Evolutionary conservation across 1,139 yeast species (phyloP), one percentile per base, ranked within the genome.

Genomic region (Kazachstania sp.): DNA sequence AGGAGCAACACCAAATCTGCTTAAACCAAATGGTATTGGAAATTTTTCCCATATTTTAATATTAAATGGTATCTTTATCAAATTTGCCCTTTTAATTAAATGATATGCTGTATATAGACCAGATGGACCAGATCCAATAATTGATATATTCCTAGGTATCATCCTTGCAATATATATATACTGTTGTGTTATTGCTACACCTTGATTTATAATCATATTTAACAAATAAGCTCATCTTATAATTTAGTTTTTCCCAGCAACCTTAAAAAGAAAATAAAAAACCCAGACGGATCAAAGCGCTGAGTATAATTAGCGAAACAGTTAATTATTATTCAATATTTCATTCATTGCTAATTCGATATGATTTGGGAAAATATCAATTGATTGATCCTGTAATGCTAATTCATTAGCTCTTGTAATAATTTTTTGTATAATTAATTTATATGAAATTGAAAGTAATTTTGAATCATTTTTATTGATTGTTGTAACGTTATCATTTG

Each of bases 1-100:
- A 1, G 99, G 99, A 0, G 98, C 97, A n/a, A 92, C 97, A 1
- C 99, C 99, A 61, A 79, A 90, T 39, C 99, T 68, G 43, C 92
- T 81, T 36, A 92, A 71, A 0, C 99, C 99, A 67, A 77, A 92
- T 0, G 98, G 98, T 2, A 90, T 81, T 0, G 97, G 96, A 35
- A 83, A 70, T 50, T 80, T 73, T 59, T 92, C 99, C 70, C 81
- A 88, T 56, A 84, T 69, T 51, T 82, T 84, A 12, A 81, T 68
- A 49, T 74, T 64, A 13, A 80, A 55, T n/a, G 73, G 68, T 53
- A 45, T 13, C 7, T 45, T 40, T 1, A 19, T 3, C 3, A 78
- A 64, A 11, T 71, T 66, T 13, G 70, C 56, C 49, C 77, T 77
- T 52, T 78, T 78, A 41, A 90, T 68, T 16, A 90, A 65, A 47